A percentile compares a stretch with the other conserved stretches of the same genome.
These are phyloP conservation scores for Amauroascus verrucosus DNA, from an alignment of 2,329 filamentous ascomycete genomes.

Conservation along the genomic window DNA sequence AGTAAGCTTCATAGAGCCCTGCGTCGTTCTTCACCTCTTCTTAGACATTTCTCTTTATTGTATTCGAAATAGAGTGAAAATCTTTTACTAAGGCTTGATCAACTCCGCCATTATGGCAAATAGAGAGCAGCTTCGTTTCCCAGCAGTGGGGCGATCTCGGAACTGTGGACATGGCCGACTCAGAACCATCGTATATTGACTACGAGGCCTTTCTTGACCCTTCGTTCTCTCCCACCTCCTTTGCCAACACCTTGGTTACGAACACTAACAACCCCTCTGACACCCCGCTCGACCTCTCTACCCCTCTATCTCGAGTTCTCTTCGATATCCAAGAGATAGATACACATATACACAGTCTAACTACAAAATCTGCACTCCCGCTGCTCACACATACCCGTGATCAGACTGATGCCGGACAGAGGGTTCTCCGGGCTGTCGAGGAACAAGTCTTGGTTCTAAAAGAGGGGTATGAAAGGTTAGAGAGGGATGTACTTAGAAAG, in stretches of 20 bases:
- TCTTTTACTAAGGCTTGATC: constrained; percentile 12
- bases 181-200: constrained; percentile 74
- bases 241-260: constrained; percentile 81
- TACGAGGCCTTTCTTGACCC: constrained; percentile 84
- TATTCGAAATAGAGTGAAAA: neutral
- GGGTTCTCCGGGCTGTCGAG: constrained; percentile 66
- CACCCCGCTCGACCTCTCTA: constrained; percentile 82
- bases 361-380: constrained; percentile 71
- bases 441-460: constrained; percentile 69
- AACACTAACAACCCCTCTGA: constrained; percentile 88
- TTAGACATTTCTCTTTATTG: neutral
- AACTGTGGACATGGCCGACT: constrained; percentile 26
- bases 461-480: constrained; percentile 73
- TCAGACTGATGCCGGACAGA: constrained; percentile 61
- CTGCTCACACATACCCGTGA: constrained; percentile 67
- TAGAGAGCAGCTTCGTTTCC: constrained; percentile 8
- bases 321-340: constrained; percentile 97
- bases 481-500: constrained; percentile 75
- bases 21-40: neutral
- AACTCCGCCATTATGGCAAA: constrained; percentile 10
- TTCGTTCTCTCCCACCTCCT: constrained; percentile 65
- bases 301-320: constrained; percentile 80
- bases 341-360: constrained; percentile 83
- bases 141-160: neutral
- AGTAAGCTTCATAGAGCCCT: neutral